phyloP scores from a whole-genome alignment of 306 rosid genomes.

The Cucurbita moschata region DNA sequence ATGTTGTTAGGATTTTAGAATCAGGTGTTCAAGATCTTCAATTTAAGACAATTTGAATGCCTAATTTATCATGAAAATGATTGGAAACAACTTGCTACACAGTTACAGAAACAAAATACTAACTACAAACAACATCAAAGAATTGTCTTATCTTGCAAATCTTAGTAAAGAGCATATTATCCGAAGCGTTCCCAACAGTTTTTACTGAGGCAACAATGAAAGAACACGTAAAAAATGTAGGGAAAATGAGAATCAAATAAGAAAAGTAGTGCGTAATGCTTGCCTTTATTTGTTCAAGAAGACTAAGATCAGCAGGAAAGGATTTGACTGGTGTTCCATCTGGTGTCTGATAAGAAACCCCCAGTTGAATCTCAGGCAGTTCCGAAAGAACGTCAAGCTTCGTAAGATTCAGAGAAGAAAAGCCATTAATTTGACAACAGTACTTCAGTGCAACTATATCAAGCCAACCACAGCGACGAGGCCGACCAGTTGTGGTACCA shows the following conservation, averaged over 20 bases:
- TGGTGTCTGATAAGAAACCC: constrained; percentile 39
- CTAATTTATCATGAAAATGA: not conserved
- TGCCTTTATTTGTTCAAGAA: constrained; percentile 80
- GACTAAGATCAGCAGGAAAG: constrained; percentile 72
- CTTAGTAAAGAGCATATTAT: too few species aligned
- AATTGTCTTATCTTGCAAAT: too few species aligned
- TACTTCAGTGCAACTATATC: constrained; percentile 65
- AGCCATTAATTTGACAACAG: constrained; percentile 80
- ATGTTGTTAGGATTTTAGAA: not conserved
- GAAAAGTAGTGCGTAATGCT: not conserved
- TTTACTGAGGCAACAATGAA: too few species aligned
- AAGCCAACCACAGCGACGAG: constrained; percentile 98
- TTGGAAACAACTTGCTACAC: not conserved
- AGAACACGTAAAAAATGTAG: not conserved
- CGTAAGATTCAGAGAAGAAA: constrained; percentile 77
- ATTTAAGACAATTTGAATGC: not conserved
- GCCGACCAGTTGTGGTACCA: constrained; percentile 96
- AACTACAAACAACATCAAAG: too few species aligned
- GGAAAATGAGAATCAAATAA: not conserved
- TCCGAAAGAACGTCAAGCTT: constrained; percentile 87
- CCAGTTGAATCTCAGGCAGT: constrained; percentile 58
- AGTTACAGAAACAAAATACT: not conserved
- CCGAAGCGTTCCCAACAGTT: too few species aligned
- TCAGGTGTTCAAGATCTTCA: not conserved
- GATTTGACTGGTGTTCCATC: constrained; percentile 64